Evolutionary conservation across 192 early-diverging fungal genomes (phyloP), one percentile per base, ranked within the genome.

Genomic region (Martensiomyces pterosporus): DNA sequence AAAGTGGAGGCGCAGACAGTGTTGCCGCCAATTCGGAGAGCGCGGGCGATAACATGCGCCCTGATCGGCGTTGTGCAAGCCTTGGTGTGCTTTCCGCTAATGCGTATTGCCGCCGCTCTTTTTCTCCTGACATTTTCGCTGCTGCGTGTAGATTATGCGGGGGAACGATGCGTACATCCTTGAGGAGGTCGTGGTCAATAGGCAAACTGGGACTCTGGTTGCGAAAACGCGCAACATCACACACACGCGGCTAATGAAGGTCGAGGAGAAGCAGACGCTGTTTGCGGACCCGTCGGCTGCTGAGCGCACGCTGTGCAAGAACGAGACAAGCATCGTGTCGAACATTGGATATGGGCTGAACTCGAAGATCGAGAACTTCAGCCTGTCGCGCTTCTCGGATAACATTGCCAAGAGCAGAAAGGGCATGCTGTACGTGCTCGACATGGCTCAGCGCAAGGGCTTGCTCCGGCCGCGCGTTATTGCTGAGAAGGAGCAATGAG

Each of bases 211-310:
- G 40, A 87, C 72, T 29, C 92, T 99, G 84, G 78, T 80, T 14
- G 91, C 90, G 14, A 73, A 78, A 2, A 89, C 91, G 34, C 82
- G 85, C 49, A 99, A 99, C 63, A 67, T 99, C 34, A 91, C 87
- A 45, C 96, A 99, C 67, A 91, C 82, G 23, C 87, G 94, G 40
- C 64, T 94, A 14, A 86, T 97, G 82, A 80, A 92, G 56, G 84
- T 99, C 24, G 91, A 96, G 62, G 96, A 97, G 70, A 81, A 78
- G 33, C 93, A 95, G 68, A 90, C 81, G 19, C 79, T 88, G 41
- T 60, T 53, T 22, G 70, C 76, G 9, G 76, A 83, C 44, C 75
- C 77, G 22, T 34, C 25, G 33, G 58, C 80, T 49, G 55, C 72
- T 13, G 69, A 78, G 47, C 80, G 66, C 44, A 94, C 94, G 27